Conservation (phyloP, 2,329 filamentous ascomycete genomes). For the Pleurostoma richardsiae region DNA sequence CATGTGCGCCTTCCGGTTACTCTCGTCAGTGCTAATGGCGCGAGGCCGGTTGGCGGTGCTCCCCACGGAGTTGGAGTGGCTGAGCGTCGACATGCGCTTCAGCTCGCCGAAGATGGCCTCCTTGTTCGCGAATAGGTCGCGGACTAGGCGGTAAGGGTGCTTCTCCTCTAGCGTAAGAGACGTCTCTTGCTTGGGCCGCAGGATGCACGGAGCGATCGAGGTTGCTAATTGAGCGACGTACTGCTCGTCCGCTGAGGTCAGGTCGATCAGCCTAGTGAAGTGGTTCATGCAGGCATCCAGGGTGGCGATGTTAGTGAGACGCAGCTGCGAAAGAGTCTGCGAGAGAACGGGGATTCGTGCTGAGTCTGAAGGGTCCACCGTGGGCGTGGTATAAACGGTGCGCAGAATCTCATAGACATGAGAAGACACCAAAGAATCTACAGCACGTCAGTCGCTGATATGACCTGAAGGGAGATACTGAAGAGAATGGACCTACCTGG, state of each 20-base stretch:
- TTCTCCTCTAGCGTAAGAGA: constrained; percentile 94
- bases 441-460: constrained; percentile 16
- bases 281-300: constrained; percentile 97
- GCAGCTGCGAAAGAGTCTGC: constrained; percentile 89
- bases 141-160: constrained; percentile 83
- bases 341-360: constrained; percentile 87
- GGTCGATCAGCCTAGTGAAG: constrained; percentile 91
- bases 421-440: constrained; percentile 95
- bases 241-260: constrained; percentile 89
- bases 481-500: constrained; percentile 60
- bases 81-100: constrained; percentile 77
- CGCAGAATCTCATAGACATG: constrained; percentile 99
- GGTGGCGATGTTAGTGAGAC: constrained; percentile 97
- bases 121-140: constrained; percentile 90
- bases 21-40: constrained; percentile 92
- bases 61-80: constrained; percentile 53
- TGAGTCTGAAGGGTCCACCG: constrained; percentile 69
- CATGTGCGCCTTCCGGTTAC: constrained; percentile 88
- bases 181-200: constrained; percentile 81
- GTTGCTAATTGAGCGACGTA: constrained; percentile 74
- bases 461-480: background rate
- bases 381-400: constrained; percentile 85
- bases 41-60: constrained; percentile 59
- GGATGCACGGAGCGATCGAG: constrained; percentile 74
- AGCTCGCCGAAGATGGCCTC: constrained; percentile 92